These are phyloP conservation scores for Penicillium taxi DNA, from an alignment of 495 filamentous ascomycete genomes.

Conservation along the genomic window DNA sequence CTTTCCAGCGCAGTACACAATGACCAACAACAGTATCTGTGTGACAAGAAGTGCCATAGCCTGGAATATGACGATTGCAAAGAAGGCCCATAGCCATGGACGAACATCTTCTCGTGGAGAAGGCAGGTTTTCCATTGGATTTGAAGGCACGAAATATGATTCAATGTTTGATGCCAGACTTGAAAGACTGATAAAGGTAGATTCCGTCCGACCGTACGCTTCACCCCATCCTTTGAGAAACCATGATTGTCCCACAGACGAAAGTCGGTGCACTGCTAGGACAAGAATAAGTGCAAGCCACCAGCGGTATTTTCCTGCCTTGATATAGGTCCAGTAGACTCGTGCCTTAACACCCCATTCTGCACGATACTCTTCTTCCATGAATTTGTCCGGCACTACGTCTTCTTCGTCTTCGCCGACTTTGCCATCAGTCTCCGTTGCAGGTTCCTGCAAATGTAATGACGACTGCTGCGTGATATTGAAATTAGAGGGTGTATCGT, in stretches of 20 bases:
- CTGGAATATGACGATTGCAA: constrained; percentile 50
- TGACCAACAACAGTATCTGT: constrained; percentile 55
- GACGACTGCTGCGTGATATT: no score
- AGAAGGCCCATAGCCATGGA: constrained; percentile 66
- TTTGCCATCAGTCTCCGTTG: constrained; percentile 24
- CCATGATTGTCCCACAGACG: constrained; percentile 59
- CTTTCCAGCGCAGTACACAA: constrained; percentile 68
- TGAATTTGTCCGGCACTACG: constrained; percentile 63
- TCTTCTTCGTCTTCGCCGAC: constrained; percentile 37
- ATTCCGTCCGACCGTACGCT: constrained; percentile 45
- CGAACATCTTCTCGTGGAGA: constrained; percentile 56
- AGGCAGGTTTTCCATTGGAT: constrained; percentile 51
- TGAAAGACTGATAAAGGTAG: constrained; percentile 1
- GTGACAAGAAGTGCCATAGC: constrained; percentile 46
- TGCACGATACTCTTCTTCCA: constrained; percentile 70
- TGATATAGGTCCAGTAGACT: constrained; percentile 79
- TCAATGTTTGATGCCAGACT: constrained; percentile 8
- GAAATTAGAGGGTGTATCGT: constrained; percentile 27
- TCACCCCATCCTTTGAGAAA: constrained; percentile 84
- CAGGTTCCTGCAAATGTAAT: constrained; percentile 11
- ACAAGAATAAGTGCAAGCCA: constrained; percentile 56
- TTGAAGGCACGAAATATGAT: constrained; percentile 17
- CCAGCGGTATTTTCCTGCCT: constrained; percentile 63
- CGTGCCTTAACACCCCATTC: constrained; percentile 65
- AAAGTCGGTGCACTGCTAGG: constrained; percentile 51